Percentiles rank a stretch among this genome's conserved stretches.
Evolutionary conservation across 2,329 filamentous ascomycete species (phyloP).

Genomic region (Fusarium sp.): DNA sequence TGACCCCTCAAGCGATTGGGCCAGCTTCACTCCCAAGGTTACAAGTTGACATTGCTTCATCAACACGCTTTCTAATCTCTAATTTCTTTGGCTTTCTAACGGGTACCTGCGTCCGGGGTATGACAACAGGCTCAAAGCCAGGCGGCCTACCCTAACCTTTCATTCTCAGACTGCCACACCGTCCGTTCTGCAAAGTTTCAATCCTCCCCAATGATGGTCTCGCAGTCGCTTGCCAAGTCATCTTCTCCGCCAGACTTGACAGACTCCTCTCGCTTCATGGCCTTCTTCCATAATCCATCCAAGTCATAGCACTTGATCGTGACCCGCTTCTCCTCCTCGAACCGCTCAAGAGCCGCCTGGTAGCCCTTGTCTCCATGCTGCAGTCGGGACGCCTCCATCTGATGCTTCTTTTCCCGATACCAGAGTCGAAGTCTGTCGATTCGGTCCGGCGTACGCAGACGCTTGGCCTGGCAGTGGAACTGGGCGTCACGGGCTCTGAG

Average conservation of each 20-base stretch:
- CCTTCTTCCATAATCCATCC: constrained; percentile 30
- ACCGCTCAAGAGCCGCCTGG: constrained; percentile 11
- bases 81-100: background rate
- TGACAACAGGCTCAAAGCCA: constrained; percentile 8
- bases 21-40: background rate
- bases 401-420: constrained; percentile 30
- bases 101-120: constrained; percentile 29
- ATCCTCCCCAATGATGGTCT: constrained; percentile 19
- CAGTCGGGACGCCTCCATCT: constrained; percentile 20
- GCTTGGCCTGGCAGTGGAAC: constrained; percentile 34
- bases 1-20: background rate
- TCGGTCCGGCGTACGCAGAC: constrained; percentile 29
- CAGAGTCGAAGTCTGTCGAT: constrained; percentile 32
- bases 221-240: constrained; percentile 32
- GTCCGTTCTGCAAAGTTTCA: background rate
- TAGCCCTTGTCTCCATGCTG: constrained; percentile 20
- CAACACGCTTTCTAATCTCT: background rate
- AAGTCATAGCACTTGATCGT: constrained; percentile 33
- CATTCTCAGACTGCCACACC: background rate
- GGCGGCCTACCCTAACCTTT: background rate
- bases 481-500: constrained; percentile 29
- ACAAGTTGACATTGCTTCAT: background rate
- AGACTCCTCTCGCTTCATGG: constrained; percentile 14
- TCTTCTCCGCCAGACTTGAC: constrained; percentile 10
- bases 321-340: constrained; percentile 31